Evolutionary conservation across 805 yeast species (phyloP).

Genomic region (Ogataea pini): DNA sequence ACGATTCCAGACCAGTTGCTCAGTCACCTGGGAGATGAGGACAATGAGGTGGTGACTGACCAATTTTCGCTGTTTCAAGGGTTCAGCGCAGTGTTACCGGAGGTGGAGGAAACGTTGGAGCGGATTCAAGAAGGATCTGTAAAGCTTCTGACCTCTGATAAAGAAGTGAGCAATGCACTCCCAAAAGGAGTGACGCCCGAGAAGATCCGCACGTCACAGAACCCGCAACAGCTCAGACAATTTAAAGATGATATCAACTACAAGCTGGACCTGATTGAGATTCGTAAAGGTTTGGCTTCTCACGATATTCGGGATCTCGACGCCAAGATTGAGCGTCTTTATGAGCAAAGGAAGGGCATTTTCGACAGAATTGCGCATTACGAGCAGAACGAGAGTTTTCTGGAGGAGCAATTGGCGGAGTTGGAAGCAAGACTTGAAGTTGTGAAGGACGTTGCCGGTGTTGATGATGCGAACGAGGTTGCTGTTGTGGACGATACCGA

Average conservation of each 20-base stretch:
- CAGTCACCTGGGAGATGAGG: slow-evolving; percentile 47
- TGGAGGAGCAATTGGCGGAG: slow-evolving; percentile 50
- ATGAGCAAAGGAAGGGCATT: slow-evolving; percentile 50
- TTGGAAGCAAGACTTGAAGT: slow-evolving; percentile 46
- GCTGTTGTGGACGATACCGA: slow-evolving; percentile 12
- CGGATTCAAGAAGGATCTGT: slow-evolving; percentile 27
- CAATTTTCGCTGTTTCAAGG: slow-evolving; percentile 67
- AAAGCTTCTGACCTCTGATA: slow-evolving; percentile 20
- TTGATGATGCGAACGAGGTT: slow-evolving; percentile 13
- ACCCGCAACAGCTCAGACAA: slow-evolving; percentile 38
- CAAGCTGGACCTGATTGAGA: slow-evolving; percentile 54
- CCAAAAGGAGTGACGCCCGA: slow-evolving; percentile 44
- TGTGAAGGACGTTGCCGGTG: slow-evolving; percentile 39
- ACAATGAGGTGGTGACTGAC: slow-evolving; percentile 9
- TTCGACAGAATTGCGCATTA: slow-evolving; percentile 59
- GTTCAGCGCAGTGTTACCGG: slow-evolving; percentile 58
- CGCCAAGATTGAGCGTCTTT: slow-evolving; percentile 51
- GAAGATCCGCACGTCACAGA: slow-evolving; percentile 44
- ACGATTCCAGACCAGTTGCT: slow-evolving; percentile 64
- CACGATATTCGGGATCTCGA: slow-evolving; percentile 68
- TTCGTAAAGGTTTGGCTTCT: slow-evolving; percentile 64
- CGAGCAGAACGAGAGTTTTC: slow-evolving; percentile 59
- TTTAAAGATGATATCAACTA: slow-evolving; percentile 44
- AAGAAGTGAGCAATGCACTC: slow-evolving; percentile 20
- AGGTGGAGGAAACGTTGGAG: slow-evolving; percentile 45